phyloP scores from a whole-genome alignment of 305 asterid genomes.

The Withania somnifera region DNA sequence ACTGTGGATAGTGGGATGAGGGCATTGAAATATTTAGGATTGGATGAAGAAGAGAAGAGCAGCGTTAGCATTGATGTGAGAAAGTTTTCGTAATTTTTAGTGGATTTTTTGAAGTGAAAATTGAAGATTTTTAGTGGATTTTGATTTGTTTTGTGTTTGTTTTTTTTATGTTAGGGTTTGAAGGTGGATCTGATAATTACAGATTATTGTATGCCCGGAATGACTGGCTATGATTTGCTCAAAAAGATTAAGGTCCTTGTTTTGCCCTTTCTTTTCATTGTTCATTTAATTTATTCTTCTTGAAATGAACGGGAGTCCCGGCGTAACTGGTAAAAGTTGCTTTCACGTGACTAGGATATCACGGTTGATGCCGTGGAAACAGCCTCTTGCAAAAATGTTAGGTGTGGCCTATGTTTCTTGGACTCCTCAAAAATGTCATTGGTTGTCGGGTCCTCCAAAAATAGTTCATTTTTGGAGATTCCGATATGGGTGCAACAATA shows the following conservation, averaged over 20 bases:
- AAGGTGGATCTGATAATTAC: constrained; percentile 74
- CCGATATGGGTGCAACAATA: too few relatives aligned
- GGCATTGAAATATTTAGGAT: constrained; percentile 79
- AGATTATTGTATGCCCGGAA: constrained; percentile 93
- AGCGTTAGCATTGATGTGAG: constrained; percentile 57
- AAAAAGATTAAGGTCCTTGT: constrained; percentile 70
- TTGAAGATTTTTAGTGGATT: not conserved
- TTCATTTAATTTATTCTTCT: not conserved
- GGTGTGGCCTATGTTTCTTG: too few relatives aligned
- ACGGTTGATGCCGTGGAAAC: not conserved
- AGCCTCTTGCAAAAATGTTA: not conserved
- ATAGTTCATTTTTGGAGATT: too few relatives aligned
- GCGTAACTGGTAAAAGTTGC: not conserved
- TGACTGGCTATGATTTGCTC: constrained; percentile 89
- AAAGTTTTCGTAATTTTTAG: not conserved
- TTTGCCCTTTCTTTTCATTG: not conserved
- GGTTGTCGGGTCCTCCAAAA: too few relatives aligned
- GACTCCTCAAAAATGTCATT: too few relatives aligned
- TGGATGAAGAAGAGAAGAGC: constrained; percentile 51
- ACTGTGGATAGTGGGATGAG: constrained; percentile 89
- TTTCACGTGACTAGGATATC: not conserved
- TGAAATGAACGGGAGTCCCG: not conserved
- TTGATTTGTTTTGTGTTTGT: not conserved
- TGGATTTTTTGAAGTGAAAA: not conserved
- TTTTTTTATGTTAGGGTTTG: constrained; percentile 22